Percentiles rank a stretch among this genome's conserved stretches.
Conservation (phyloP, 345 rosid species). For the Microcos paniculata region DNA sequence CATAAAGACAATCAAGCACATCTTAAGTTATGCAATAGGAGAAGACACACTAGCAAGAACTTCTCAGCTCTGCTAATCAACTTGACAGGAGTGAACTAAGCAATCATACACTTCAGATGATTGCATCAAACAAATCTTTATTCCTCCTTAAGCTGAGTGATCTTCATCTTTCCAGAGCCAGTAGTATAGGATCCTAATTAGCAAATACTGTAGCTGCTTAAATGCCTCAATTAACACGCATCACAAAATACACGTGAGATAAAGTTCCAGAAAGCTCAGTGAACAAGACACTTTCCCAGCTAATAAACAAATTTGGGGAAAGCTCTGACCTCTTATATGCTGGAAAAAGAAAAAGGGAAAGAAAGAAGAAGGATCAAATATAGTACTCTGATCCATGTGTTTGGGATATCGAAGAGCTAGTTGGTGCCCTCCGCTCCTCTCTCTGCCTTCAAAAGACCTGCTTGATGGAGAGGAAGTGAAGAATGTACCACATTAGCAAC, state of each 20-base stretch:
- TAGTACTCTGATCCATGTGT: conserved; percentile 34
- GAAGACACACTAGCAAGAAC: not conserved
- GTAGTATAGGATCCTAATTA: not conserved
- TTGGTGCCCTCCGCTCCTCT: conserved; percentile 9
- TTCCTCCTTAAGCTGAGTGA: not conserved
- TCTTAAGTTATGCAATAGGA: not conserved
- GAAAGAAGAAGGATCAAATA: conserved; percentile 1
- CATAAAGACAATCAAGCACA: not conserved
- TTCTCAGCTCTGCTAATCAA: not conserved
- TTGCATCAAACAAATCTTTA: not conserved
- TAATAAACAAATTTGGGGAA: not conserved
- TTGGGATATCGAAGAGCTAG: conserved; percentile 7
- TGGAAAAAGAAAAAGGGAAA: conserved; percentile 1
- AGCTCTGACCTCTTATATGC: not conserved
- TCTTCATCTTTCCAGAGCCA: not conserved
- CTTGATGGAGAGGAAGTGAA: not conserved
- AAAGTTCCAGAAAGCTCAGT: not conserved
- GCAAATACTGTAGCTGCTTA: not conserved
- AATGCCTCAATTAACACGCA: not conserved
- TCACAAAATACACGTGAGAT: not conserved
- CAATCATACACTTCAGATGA: not conserved
- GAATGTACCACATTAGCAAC: not conserved
- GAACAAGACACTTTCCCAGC: not conserved
- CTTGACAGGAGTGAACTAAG: not conserved
- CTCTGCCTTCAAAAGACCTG: conserved; percentile 22